phyloP scores from a whole-genome alignment of 169 alveolate genomes.

The Plasmodium vivax region DNA sequence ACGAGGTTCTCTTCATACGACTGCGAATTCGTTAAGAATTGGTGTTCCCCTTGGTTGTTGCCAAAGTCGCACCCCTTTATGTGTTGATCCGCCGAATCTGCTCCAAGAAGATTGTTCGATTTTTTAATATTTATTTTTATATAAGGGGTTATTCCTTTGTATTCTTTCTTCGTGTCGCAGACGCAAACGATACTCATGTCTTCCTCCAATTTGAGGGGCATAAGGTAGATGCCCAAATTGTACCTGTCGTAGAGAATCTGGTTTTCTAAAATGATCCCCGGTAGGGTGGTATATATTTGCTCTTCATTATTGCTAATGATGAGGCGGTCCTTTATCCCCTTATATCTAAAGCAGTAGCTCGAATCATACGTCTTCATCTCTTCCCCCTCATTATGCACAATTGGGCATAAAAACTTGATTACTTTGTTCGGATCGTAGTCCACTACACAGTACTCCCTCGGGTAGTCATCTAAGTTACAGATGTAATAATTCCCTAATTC shows the following conservation, averaged over 20 bases:
- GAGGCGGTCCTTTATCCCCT: conserved; percentile 31
- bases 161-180: conserved; percentile 19
- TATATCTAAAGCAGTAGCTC: conserved; percentile 18
- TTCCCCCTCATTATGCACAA: not conserved
- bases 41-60: conserved; percentile 34
- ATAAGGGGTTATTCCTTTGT: conserved; percentile 43
- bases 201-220: conserved; percentile 15
- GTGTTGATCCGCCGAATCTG: not conserved
- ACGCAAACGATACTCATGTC: conserved; percentile 48
- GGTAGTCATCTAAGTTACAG: conserved; percentile 49
- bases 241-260: not conserved
- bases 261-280: conserved; percentile 47
- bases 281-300: conserved; percentile 2
- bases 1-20: not conserved
- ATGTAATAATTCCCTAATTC: conserved; percentile 57
- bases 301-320: conserved; percentile 29
- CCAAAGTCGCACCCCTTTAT: conserved; percentile 68
- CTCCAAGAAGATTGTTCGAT: not conserved
- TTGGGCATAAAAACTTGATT: conserved; percentile 47
- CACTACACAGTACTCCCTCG: conserved; percentile 15
- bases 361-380: not conserved
- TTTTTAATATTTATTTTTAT: conserved; percentile 21
- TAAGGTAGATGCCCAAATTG: conserved; percentile 20
- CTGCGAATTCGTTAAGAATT: conserved; percentile 34
- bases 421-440: conserved; percentile 22